Conservation (phyloP, 176 grass and related monocot genomes). For the Carex kokanica region DNA sequence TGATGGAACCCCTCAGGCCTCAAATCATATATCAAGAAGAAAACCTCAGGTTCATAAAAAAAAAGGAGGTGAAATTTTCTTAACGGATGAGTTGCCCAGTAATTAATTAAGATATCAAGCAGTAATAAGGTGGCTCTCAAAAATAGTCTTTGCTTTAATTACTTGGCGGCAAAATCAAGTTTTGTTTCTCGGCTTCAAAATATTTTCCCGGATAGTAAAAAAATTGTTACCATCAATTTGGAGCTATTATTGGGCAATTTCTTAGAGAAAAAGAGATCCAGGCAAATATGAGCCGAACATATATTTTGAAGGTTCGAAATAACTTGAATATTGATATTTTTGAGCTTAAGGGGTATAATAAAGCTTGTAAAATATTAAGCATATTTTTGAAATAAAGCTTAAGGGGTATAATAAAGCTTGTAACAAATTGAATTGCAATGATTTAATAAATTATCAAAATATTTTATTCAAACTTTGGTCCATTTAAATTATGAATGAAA, state of each 20-base stretch:
- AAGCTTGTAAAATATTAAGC: no score
- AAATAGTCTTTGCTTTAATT: conserved; percentile 13
- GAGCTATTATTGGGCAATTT: background rate
- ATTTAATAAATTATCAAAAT: no score
- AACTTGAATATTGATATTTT: no score
- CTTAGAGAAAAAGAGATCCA: background rate
- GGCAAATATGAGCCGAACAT: background rate
- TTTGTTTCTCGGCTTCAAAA: background rate
- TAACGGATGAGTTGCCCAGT: background rate
- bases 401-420: no score
- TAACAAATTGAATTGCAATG: no score
- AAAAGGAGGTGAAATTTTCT: background rate
- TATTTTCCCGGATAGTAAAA: background rate
- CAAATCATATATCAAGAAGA: background rate
- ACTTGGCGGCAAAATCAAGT: background rate
- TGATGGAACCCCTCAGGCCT: background rate
- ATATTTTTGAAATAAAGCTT: no score
- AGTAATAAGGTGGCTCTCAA: background rate
- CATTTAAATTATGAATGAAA: no score
- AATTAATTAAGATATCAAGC: background rate
- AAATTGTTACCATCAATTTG: background rate
- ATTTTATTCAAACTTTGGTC: no score
- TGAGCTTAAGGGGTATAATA: no score
- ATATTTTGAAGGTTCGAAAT: no score
- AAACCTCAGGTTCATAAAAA: background rate